A percentile compares a stretch with the other conserved stretches of the same genome.
These are phyloP conservation scores for Neonectria neomacrospora DNA, from an alignment of 2,329 filamentous ascomycete genomes.

Conservation along the genomic window DNA sequence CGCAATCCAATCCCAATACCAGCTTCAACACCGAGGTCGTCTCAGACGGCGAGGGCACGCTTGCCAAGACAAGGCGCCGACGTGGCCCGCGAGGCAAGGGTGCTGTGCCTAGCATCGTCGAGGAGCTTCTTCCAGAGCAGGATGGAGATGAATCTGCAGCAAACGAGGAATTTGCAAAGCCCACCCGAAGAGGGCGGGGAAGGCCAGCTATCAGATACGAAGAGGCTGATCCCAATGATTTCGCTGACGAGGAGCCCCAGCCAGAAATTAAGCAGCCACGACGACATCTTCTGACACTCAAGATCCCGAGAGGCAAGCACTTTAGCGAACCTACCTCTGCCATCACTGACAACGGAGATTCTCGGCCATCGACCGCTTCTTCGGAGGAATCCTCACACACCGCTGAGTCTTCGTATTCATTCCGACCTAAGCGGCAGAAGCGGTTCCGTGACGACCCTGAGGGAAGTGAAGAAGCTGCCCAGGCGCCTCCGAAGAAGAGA, in stretches of 20 bases:
- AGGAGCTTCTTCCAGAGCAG: slow-evolving; percentile 39
- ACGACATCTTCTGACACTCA: slow-evolving; percentile 50
- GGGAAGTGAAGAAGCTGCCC: slow-evolving; percentile 51
- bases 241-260: slow-evolving; percentile 43
- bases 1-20: slow-evolving; percentile 40
- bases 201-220: slow-evolving; percentile 44
- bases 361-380: slow-evolving; percentile 63
- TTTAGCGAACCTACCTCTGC: slow-evolving; percentile 52
- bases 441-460: slow-evolving; percentile 63
- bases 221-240: slow-evolving; percentile 45
- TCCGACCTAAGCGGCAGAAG: slow-evolving; percentile 66
- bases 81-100: slow-evolving; percentile 46
- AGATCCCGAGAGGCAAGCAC: slow-evolving; percentile 56
- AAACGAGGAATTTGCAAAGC: slow-evolving; percentile 38
- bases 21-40: slow-evolving; percentile 50
- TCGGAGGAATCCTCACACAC: slow-evolving; percentile 63
- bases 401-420: slow-evolving; percentile 62
- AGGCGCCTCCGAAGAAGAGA: slow-evolving; percentile 54
- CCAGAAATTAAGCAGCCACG: slow-evolving; percentile 45
- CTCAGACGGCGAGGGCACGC: slow-evolving; percentile 47
- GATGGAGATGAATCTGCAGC: slow-evolving; percentile 32
- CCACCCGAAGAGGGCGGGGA: slow-evolving; percentile 41
- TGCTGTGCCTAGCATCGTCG: slow-evolving; percentile 36
- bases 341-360: slow-evolving; percentile 57
- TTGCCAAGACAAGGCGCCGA: slow-evolving; percentile 47